These are phyloP conservation scores for Chlamydomonas incerta DNA, from an alignment of 139 green algal species.

Conservation along the genomic window DNA sequence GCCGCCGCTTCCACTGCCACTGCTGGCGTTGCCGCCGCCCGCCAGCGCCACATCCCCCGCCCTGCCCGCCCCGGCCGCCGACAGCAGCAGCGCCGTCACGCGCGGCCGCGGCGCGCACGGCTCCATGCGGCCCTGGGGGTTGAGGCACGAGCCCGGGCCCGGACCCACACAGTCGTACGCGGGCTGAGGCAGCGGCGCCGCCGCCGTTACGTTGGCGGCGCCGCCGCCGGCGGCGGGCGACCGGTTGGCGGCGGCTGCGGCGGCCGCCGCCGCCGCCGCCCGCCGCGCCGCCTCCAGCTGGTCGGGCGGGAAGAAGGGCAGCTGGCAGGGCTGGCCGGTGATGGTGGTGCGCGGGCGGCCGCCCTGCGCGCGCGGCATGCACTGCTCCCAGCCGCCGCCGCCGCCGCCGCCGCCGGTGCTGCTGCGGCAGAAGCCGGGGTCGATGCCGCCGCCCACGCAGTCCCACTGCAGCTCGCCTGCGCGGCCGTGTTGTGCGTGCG, in stretches of 20 bases:
- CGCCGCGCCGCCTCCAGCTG: neutral
- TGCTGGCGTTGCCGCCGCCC: too few species aligned
- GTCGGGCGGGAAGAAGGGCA: conserved; percentile 17
- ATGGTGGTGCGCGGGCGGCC: conserved; percentile 25
- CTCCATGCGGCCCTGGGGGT: conserved; percentile 33
- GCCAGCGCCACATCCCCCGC: too few species aligned
- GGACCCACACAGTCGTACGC: conserved; percentile 34
- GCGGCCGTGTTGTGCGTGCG: too few species aligned
- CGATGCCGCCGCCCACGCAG: conserved; percentile 19
- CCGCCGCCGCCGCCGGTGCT: too few species aligned
- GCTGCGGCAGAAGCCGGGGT: conserved; percentile 36
- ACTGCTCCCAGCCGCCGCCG: conserved; percentile 35
- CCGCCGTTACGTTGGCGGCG: too few species aligned
- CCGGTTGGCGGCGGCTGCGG: too few species aligned
- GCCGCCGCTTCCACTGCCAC: too few species aligned
- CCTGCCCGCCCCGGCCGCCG: neutral
- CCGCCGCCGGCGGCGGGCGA: too few species aligned
- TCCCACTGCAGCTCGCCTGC: conserved; percentile 28
- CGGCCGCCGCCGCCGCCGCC: neutral
- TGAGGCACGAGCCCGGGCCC: conserved; percentile 2
- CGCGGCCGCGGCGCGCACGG: conserved; percentile 15
- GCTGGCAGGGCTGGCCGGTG: conserved; percentile 26
- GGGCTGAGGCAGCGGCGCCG: neutral
- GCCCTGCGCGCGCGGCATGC: conserved; percentile 28
- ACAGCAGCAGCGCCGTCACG: neutral